phyloP scores from a whole-genome alignment of 2,329 filamentous ascomycete genomes.

The Nothopassalora personata region DNA sequence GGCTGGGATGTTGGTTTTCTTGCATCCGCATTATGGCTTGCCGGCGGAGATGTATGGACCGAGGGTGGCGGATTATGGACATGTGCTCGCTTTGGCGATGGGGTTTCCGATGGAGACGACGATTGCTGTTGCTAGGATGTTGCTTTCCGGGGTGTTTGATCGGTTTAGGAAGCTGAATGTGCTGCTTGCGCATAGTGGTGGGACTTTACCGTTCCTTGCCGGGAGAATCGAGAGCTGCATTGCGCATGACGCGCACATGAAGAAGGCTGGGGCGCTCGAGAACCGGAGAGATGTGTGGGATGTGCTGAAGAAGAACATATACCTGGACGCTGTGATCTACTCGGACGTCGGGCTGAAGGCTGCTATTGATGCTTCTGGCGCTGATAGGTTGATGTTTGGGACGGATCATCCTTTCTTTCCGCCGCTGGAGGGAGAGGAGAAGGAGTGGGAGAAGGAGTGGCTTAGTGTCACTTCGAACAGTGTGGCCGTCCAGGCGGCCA shows the following conservation, averaged over 20 bases:
- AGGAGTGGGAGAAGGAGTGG: slow-evolving; percentile 59
- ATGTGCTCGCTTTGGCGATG: slow-evolving; percentile 77
- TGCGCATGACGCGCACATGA: slow-evolving; percentile 66
- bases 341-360: slow-evolving; percentile 67
- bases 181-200: slow-evolving; percentile 80
- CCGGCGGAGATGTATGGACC: slow-evolving; percentile 75
- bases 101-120: slow-evolving; percentile 92
- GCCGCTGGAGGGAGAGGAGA: slow-evolving; percentile 58
- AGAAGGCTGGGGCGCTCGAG: slow-evolving; percentile 54
- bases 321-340: slow-evolving; percentile 82
- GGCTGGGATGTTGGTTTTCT: slow-evolving; percentile 63
- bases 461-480: slow-evolving; percentile 61
- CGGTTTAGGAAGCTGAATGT: slow-evolving; percentile 63
- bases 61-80: slow-evolving; percentile 68
- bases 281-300: slow-evolving; percentile 59
- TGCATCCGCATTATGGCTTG: slow-evolving; percentile 90
- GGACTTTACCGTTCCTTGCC: slow-evolving; percentile 81
- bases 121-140: slow-evolving; percentile 82
- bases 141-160: slow-evolving; percentile 80
- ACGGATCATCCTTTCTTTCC: slow-evolving; percentile 84
- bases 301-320: slow-evolving; percentile 68
- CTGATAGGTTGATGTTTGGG: slow-evolving; percentile 49
- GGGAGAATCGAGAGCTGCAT: slow-evolving; percentile 86
- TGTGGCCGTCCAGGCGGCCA: slow-evolving; percentile 50
- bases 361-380: slow-evolving; percentile 61